These are phyloP conservation scores for Scleroderma citrinum DNA, from an alignment of 768 basidiomycete genomes.

Conservation along the genomic window DNA sequence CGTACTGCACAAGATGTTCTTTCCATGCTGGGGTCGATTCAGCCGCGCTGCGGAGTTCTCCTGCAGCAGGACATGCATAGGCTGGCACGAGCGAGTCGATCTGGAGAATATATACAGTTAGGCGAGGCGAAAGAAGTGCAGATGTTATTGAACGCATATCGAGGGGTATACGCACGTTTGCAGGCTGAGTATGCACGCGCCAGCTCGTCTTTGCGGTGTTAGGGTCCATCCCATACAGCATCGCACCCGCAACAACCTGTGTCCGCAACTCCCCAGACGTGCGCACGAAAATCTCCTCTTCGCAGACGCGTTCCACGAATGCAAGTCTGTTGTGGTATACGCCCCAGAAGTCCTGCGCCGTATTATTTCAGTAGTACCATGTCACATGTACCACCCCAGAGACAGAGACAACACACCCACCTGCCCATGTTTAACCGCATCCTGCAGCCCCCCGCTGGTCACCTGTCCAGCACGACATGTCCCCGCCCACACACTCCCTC, in stretches of 20 bases:
- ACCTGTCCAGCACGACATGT: constrained; percentile 45
- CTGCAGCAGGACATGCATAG: constrained; percentile 39
- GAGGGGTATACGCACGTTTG: constrained; percentile 31
- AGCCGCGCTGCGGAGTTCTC: constrained; percentile 33
- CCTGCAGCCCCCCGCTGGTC: constrained; percentile 38
- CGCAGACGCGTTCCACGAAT: constrained; percentile 32
- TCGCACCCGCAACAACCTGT: constrained; percentile 40
- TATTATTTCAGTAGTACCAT: neutral
- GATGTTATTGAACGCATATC: too few species aligned
- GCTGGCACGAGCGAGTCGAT: constrained; percentile 44
- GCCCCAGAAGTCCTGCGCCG: constrained; percentile 39
- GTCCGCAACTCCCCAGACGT: constrained; percentile 43
- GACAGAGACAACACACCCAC: constrained; percentile 4
- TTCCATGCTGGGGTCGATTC: constrained; percentile 44
- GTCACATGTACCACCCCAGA: neutral
- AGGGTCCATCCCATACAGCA: constrained; percentile 43
- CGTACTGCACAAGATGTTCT: constrained; percentile 35
- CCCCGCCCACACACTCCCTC: constrained; percentile 40
- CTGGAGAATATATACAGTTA: constrained; percentile 18
- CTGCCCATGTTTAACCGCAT: constrained; percentile 39
- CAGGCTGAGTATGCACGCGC: constrained; percentile 38
- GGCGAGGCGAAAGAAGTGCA: too few species aligned
- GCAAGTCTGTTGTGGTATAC: constrained; percentile 35
- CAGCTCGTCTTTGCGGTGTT: constrained; percentile 26
- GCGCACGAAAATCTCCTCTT: constrained; percentile 36